Percentiles rank a stretch among this genome's conserved stretches.
These are phyloP conservation scores for Aspergillus sparsus DNA, from an alignment of 495 filamentous ascomycete species.

Conservation along the genomic window DNA sequence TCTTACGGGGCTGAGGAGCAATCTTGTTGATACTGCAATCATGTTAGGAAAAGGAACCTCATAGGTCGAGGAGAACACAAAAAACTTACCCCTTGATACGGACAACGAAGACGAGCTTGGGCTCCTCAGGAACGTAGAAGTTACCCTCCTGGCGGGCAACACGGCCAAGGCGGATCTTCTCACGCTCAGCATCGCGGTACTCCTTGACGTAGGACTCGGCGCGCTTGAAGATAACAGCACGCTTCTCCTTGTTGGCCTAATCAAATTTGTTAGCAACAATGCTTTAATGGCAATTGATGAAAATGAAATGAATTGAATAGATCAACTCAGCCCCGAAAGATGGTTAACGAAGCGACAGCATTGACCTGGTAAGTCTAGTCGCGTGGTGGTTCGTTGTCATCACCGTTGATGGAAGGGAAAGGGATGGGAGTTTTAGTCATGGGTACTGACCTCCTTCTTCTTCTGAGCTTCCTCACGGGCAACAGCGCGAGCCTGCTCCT, in stretches of 20 bases:
- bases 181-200: constrained; percentile 96
- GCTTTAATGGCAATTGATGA: constrained; percentile 21
- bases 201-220: constrained; percentile 99
- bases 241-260: constrained; percentile 96
- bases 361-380: constrained; percentile 87
- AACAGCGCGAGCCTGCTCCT: constrained; percentile 96
- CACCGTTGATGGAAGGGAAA: constrained; percentile 45
- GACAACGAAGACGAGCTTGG: constrained; percentile 96
- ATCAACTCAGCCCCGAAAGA: constrained; percentile 98
- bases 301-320: constrained; percentile 24
- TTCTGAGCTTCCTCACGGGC: constrained; percentile 74
- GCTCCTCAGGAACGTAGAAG: constrained; percentile 91
- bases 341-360: constrained; percentile 98
- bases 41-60: constrained; percentile 25
- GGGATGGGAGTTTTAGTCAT: constrained; percentile 17
- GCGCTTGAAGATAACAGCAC: constrained; percentile 97
- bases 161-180: constrained; percentile 92
- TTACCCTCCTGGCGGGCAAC: constrained; percentile 87
- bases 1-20: constrained; percentile 99
- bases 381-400: constrained; percentile 78
- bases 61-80: not conserved
- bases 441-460: constrained; percentile 80
- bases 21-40: constrained; percentile 97
- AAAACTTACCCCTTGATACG: constrained; percentile 89
- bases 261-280: constrained; percentile 43